A percentile compares a stretch with the other conserved stretches of the same genome.
phyloP scores from a whole-genome alignment of 2,329 filamentous ascomycete species.

The Trichoderma simmonsii region DNA sequence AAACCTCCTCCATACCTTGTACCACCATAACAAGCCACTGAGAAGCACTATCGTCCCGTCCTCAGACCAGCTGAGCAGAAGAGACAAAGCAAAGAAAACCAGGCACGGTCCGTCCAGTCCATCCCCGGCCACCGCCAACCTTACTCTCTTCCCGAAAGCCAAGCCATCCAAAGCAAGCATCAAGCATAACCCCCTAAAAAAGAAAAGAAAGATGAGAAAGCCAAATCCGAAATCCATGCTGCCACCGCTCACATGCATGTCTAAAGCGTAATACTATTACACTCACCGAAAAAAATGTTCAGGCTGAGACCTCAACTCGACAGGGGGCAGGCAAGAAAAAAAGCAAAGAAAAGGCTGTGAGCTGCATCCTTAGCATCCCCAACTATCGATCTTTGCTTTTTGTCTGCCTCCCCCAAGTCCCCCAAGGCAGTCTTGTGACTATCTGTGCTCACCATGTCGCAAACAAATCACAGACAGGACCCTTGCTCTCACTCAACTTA shows the following conservation, averaged over 20 bases:
- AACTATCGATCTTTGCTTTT: neutral
- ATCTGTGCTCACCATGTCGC: neutral
- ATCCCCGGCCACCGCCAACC: neutral
- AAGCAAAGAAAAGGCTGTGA: neutral
- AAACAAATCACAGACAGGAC: neutral
- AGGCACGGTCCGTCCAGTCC: neutral
- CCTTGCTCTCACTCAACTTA: neutral
- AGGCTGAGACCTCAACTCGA: neutral
- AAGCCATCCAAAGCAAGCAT: neutral
- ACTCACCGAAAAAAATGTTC: neutral
- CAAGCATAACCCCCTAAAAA: neutral
- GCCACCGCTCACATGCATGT: neutral
- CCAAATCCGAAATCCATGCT: neutral
- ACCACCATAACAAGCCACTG: neutral
- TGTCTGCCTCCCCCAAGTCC: neutral
- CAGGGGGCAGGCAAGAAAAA: neutral
- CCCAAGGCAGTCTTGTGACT: neutral
- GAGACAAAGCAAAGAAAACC: neutral
- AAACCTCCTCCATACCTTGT: neutral
- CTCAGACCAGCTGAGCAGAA: neutral
- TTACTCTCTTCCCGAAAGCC: neutral
- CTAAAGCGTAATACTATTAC: neutral
- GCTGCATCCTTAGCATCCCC: neutral
- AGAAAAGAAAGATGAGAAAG: neutral
- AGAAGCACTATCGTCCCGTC: neutral